Conservation (phyloP, 345 rosid species). For the Salix exigua region DNA sequence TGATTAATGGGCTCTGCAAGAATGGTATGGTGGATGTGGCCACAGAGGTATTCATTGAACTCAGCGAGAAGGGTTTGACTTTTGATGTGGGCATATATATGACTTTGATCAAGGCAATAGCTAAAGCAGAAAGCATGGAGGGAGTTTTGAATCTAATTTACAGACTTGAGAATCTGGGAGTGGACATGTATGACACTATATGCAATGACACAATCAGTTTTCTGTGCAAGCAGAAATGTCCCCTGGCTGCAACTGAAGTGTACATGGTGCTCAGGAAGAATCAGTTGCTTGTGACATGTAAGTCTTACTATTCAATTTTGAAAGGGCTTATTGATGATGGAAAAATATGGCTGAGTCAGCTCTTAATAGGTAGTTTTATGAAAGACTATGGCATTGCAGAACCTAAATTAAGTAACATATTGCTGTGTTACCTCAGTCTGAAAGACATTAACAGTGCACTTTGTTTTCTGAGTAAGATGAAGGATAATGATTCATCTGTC, state of each 20-base stretch:
- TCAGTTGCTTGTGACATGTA: slow-evolving; percentile 26
- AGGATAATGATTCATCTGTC: slow-evolving; percentile 24
- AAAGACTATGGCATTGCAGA: slow-evolving; percentile 51
- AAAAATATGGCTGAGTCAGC: slow-evolving; percentile 25
- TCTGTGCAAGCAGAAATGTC: slow-evolving; percentile 55
- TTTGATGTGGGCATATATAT: slow-evolving; percentile 34
- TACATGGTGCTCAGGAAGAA: slow-evolving; percentile 47
- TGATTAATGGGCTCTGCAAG: slow-evolving; percentile 60
- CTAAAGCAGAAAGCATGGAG: slow-evolving; percentile 37
- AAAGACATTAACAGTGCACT: slow-evolving; percentile 34
- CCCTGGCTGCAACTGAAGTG: slow-evolving; percentile 42
- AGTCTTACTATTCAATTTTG: slow-evolving; percentile 38
- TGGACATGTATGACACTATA: slow-evolving; percentile 27
- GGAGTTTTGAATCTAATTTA: slow-evolving; percentile 47
- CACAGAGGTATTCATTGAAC: slow-evolving; percentile 51
- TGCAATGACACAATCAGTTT: slow-evolving; percentile 47
- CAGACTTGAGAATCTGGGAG: slow-evolving; percentile 38
- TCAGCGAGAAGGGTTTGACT: slow-evolving; percentile 43
- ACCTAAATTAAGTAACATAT: slow-evolving; percentile 32
- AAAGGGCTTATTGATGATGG: slow-evolving; percentile 32
- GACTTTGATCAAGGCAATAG: slow-evolving; percentile 41
- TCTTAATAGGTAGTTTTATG: slow-evolving; percentile 35
- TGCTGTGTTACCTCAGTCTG: slow-evolving; percentile 45
- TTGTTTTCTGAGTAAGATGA: slow-evolving; percentile 36
- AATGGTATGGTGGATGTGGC: slow-evolving; percentile 59